A percentile compares a stretch with the other conserved stretches of the same genome.
Conservation (phyloP, 2,329 filamentous ascomycete genomes). For the Xylariaceae sp. region DNA sequence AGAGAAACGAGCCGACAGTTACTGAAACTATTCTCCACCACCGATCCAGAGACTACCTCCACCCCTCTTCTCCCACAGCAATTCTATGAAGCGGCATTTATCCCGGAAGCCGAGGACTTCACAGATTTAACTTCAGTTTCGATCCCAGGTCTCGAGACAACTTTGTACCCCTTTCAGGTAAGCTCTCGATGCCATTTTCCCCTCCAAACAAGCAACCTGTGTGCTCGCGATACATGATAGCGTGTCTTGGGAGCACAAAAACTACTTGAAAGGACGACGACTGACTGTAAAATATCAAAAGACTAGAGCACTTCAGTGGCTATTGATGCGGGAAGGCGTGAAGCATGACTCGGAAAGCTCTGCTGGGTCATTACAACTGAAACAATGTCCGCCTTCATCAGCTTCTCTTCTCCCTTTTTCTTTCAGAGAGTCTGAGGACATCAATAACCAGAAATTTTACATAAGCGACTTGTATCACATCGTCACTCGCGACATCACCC, state of each 20-base stretch:
- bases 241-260: too few species aligned
- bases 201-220: too few species aligned
- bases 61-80: conserved; percentile 44
- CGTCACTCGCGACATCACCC: conserved; percentile 45
- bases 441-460: conserved; percentile 35
- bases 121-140: conserved; percentile 35
- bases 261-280: too few species aligned
- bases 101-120: conserved; percentile 47
- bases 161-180: conserved; percentile 70
- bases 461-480: conserved; percentile 60
- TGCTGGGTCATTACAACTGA: conserved; percentile 21
- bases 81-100: conserved; percentile 68
- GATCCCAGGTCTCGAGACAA: conserved; percentile 43
- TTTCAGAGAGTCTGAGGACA: conserved; percentile 44
- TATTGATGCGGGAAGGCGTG: conserved; percentile 63
- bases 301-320: conserved; percentile 66
- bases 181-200: too few species aligned
- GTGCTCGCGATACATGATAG: too few species aligned
- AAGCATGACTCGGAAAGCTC: conserved; percentile 36
- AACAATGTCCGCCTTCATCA: conserved; percentile 19
- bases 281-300: too few species aligned
- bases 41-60: too few species aligned
- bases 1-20: conserved; percentile 32
- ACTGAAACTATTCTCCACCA: too few species aligned
- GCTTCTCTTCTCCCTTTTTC: conserved; percentile 35